Conservation (phyloP, 768 basidiomycete species). For the Tylopilus sp. region DNA sequence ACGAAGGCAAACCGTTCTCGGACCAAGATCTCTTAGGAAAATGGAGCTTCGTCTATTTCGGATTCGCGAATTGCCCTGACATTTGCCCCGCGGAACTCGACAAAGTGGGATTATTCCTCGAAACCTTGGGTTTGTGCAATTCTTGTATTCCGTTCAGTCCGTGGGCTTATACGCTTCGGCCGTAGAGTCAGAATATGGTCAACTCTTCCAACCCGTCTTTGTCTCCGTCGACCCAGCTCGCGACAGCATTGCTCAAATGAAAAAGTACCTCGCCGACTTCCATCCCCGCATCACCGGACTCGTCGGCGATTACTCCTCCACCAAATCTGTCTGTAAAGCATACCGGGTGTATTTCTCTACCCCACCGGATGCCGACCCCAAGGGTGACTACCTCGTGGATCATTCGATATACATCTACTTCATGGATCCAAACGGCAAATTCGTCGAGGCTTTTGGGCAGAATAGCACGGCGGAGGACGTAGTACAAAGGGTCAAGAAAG, state of each 20-base stretch:
- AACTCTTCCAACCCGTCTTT: constrained; percentile 85
- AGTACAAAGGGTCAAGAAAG: constrained; percentile 54
- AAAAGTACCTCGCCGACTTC: constrained; percentile 76
- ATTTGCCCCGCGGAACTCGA: constrained; percentile 98
- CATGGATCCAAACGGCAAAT: constrained; percentile 93
- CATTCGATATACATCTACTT: constrained; percentile 97
- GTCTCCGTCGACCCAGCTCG: constrained; percentile 96
- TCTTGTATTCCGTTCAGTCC: not conserved
- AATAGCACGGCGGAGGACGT: constrained; percentile 67
- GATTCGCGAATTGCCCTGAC: constrained; percentile 99
- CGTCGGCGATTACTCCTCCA: constrained; percentile 78
- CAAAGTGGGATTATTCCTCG: constrained; percentile 81
- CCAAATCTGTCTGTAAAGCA: constrained; percentile 87
- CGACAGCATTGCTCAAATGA: constrained; percentile 63
- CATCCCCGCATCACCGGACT: constrained; percentile 88
- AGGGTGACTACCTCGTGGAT: constrained; percentile 96
- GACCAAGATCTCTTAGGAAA: constrained; percentile 82
- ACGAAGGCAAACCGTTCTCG: constrained; percentile 68
- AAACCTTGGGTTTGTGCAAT: constrained; percentile 68
- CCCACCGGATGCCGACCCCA: constrained; percentile 78
- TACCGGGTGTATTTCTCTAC: constrained; percentile 99
- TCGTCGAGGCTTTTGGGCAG: constrained; percentile 97
- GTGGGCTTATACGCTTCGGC: not conserved
- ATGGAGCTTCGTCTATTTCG: constrained; percentile 94
- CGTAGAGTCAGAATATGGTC: constrained; percentile 65